These are phyloP conservation scores for Colletotrichum magnum DNA, from an alignment of 2,329 filamentous ascomycete species.

Conservation along the genomic window DNA sequence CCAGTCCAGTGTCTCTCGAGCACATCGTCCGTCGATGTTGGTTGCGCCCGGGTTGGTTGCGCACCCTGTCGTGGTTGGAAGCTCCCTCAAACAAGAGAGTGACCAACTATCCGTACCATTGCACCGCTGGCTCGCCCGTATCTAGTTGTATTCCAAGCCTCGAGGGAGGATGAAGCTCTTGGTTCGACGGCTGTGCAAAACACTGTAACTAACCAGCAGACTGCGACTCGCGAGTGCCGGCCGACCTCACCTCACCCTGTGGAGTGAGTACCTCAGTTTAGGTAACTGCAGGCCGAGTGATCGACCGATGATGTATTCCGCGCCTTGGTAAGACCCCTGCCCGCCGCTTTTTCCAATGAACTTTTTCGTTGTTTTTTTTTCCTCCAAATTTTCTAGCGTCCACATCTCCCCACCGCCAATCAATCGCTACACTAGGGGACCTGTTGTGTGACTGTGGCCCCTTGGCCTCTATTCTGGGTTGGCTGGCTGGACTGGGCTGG, in stretches of 20 bases:
- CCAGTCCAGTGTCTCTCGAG: not conserved
- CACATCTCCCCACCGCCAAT: constrained; percentile 1
- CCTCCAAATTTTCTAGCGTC: constrained; percentile 9
- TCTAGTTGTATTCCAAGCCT: not conserved
- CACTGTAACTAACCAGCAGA: no score
- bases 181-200: not conserved
- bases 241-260: no score
- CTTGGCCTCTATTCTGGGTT: constrained; percentile 10
- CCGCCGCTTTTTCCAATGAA: constrained; percentile 14
- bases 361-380: not conserved
- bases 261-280: not conserved
- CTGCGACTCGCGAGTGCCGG: no score
- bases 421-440: not conserved
- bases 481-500: constrained; percentile 10
- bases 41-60: no score
- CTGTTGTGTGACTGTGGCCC: not conserved
- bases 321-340: constrained; percentile 29
- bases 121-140: no score
- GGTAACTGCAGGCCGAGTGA: constrained; percentile 15
- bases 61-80: no score
- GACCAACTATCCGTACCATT: no score
- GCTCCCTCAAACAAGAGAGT: no score
- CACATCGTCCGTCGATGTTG: no score
- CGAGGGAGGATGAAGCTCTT: not conserved
- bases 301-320: constrained; percentile 35